These are phyloP conservation scores for Backusella macrospora DNA, from an alignment of 192 early-diverging fungal genomes.

Conservation along the genomic window DNA sequence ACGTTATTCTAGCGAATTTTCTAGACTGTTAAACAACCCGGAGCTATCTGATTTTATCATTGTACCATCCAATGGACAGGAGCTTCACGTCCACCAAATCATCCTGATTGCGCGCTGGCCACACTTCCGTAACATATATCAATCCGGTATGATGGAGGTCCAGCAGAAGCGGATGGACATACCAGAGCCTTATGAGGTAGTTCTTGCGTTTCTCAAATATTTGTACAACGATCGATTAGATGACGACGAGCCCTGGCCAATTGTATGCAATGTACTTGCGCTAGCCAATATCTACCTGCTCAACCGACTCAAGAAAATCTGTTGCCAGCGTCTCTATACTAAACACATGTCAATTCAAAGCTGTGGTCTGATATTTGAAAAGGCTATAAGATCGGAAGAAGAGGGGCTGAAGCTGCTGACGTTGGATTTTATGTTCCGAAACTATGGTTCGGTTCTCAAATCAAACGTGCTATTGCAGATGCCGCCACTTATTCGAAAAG, in stretches of 20 bases:
- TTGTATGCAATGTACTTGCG: slow-evolving; percentile 55
- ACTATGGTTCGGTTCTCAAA: slow-evolving; percentile 57
- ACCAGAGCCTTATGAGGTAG: slow-evolving; percentile 54
- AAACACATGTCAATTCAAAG: slow-evolving; percentile 50
- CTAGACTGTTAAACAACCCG: slow-evolving; percentile 50
- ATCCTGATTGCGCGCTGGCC: slow-evolving; percentile 64
- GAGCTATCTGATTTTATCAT: slow-evolving; percentile 64
- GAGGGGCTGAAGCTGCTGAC: slow-evolving; percentile 50
- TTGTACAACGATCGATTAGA: slow-evolving; percentile 60
- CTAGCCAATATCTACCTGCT: slow-evolving; percentile 65
- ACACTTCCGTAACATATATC: slow-evolving; percentile 55
- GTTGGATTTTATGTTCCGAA: slow-evolving; percentile 52
- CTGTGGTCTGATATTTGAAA: slow-evolving; percentile 55
- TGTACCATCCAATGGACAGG: slow-evolving; percentile 42
- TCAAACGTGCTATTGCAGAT: slow-evolving; percentile 48
- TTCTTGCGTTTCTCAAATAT: slow-evolving; percentile 56
- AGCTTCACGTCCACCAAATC: slow-evolving; percentile 60
- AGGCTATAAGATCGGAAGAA: slow-evolving; percentile 54
- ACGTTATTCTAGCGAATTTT: slow-evolving; percentile 44
- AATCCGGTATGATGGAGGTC: slow-evolving; percentile 64
- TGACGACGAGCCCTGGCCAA: slow-evolving; percentile 38
- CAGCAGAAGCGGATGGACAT: slow-evolving; percentile 49
- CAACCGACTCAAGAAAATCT: slow-evolving; percentile 58
- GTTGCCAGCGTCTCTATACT: slow-evolving; percentile 50
- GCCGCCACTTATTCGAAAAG: slow-evolving; percentile 39